Conservation (phyloP, 2,329 filamentous ascomycete genomes). For the Aspergillus flavus region DNA sequence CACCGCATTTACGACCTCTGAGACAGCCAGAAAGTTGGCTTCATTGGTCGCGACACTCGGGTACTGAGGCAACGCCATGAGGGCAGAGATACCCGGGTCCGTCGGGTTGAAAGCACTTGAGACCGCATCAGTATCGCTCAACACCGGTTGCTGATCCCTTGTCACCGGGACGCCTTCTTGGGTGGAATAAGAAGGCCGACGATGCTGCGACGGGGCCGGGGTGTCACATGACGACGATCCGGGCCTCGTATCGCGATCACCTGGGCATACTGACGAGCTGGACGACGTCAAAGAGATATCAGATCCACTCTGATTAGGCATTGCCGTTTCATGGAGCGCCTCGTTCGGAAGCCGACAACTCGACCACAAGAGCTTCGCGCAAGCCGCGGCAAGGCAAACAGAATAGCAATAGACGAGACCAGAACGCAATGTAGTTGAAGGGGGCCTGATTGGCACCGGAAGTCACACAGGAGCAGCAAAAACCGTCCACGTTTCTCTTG, state of each 20-base stretch:
- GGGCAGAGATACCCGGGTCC: constrained; percentile 30
- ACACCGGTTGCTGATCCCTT: neutral
- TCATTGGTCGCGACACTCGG: constrained; percentile 25
- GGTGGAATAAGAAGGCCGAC: constrained; percentile 7
- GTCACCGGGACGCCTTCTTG: constrained; percentile 4
- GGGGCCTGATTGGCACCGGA: constrained; percentile 19
- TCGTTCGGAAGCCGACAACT: constrained; percentile 15
- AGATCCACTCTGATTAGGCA: constrained; percentile 18
- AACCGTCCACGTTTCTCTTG: constrained; percentile 24
- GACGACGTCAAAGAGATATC: constrained; percentile 16
- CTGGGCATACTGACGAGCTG: constrained; percentile 11
- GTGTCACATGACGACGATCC: constrained; percentile 17
- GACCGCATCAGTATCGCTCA: neutral
- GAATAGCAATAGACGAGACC: constrained; percentile 1
- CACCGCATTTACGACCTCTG: constrained; percentile 34
- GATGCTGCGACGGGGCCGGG: neutral
- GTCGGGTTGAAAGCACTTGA: constrained; percentile 10
- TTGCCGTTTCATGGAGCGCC: constrained; percentile 8
- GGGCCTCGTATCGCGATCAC: constrained; percentile 12
- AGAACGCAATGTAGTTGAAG: constrained; percentile 3
- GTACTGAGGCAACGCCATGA: constrained; percentile 34
- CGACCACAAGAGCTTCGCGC: constrained; percentile 10
- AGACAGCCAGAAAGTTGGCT: constrained; percentile 23
- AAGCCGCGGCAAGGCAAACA: constrained; percentile 7
- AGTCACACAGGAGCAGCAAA: constrained; percentile 9